Conservation (phyloP, 2,329 filamentous ascomycete genomes). For the Colletotrichum liaoningense region DNA sequence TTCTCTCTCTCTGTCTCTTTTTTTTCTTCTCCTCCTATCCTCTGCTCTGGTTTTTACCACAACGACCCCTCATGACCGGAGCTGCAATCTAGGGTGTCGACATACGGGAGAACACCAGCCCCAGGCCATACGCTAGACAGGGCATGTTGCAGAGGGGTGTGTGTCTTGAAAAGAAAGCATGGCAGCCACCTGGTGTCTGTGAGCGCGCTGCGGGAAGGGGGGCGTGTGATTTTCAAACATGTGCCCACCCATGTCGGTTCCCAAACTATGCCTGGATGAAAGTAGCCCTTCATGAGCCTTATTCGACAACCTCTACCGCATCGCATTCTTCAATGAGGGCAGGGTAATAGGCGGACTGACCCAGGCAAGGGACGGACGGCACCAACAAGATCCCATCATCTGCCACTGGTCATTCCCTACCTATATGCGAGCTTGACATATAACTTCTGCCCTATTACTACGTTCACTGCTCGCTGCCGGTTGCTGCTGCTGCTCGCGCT, state of each 20-base stretch:
- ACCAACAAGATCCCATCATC: conserved; percentile 32
- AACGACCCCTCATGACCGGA: conserved; percentile 23
- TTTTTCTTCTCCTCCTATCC: not conserved
- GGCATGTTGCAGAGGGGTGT: conserved; percentile 22
- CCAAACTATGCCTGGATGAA: conserved; percentile 32
- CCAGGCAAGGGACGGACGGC: conserved; percentile 30
- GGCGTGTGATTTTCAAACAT: conserved; percentile 36
- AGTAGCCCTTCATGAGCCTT: conserved; percentile 34
- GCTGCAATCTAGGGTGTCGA: conserved; percentile 24
- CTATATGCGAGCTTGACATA: conserved; percentile 35
- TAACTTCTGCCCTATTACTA: conserved; percentile 34
- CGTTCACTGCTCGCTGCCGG: conserved; percentile 16
- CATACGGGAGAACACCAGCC: conserved; percentile 31
- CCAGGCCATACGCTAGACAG: conserved; percentile 26
- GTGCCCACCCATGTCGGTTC: conserved; percentile 34
- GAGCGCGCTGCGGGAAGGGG: conserved; percentile 20
- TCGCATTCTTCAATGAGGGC: conserved; percentile 37
- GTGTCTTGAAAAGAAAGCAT: conserved; percentile 33
- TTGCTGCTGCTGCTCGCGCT: conserved; percentile 5
- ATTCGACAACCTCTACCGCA: conserved; percentile 35
- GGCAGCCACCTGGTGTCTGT: conserved; percentile 34
- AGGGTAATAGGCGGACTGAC: conserved; percentile 30
- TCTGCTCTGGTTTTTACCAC: not conserved
- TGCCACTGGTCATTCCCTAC: conserved; percentile 22
- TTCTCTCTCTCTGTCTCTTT: conserved; percentile 2